Percentiles rank a stretch among this genome's conserved stretches.
Evolutionary conservation across 495 filamentous ascomycete genomes (phyloP).

Genomic region (Aspergillus kassunensis): DNA sequence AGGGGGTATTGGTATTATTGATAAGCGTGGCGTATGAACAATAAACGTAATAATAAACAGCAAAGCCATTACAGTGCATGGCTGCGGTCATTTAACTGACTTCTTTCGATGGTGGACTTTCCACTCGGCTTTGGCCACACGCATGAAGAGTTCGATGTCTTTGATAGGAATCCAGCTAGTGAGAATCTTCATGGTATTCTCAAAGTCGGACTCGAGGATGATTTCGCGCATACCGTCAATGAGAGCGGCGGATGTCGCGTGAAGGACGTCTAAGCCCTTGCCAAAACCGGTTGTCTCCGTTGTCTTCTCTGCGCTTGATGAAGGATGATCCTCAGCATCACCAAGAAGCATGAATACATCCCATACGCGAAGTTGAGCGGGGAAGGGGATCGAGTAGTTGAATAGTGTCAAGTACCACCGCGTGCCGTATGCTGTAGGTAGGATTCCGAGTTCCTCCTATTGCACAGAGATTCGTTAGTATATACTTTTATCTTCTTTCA

Average conservation of each 20-base stretch:
- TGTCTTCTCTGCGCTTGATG: constrained; percentile 43
- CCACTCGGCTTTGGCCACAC: constrained; percentile 89
- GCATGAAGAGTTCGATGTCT: constrained; percentile 93
- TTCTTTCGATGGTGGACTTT: constrained; percentile 61
- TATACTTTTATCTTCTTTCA: background rate
- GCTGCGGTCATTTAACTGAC: constrained; percentile 11
- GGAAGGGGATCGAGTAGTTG: constrained; percentile 94
- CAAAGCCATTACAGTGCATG: background rate
- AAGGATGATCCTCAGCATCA: constrained; percentile 47
- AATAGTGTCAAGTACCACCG: constrained; percentile 98
- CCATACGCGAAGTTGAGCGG: constrained; percentile 97
- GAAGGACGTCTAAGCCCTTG: constrained; percentile 79
- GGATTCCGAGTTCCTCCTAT: constrained; percentile 74
- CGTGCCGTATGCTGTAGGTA: constrained; percentile 88
- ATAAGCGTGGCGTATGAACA: background rate
- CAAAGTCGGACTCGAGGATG: constrained; percentile 90
- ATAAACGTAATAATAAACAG: background rate
- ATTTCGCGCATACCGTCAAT: constrained; percentile 92
- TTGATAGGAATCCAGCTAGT: constrained; percentile 94
- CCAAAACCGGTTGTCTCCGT: constrained; percentile 44
- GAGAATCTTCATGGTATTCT: constrained; percentile 96
- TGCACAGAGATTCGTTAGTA: constrained; percentile 7
- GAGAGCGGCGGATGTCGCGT: constrained; percentile 85
- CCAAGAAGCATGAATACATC: constrained; percentile 98
- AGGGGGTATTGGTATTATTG: background rate